These are phyloP conservation scores for Stenocarpella maydis DNA, from an alignment of 2,329 filamentous ascomycete species.

Conservation along the genomic window DNA sequence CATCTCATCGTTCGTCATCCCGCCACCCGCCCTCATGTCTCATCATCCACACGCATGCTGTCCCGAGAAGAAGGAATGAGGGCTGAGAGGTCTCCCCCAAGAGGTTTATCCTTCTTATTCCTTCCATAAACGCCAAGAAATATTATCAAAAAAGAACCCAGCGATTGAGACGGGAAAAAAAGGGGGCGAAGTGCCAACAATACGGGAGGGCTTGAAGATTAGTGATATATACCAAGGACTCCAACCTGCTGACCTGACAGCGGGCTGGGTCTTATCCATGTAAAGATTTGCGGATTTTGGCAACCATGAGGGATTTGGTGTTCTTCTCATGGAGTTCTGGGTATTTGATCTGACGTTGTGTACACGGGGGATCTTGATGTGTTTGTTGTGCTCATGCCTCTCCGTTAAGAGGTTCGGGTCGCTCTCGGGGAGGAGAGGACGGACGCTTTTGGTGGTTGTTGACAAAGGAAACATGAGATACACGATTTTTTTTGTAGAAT, in stretches of 20 bases:
- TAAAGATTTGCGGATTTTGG: constrained; percentile 17
- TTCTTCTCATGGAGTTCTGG: not conserved
- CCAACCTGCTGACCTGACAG: constrained; percentile 17
- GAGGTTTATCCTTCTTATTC: constrained; percentile 5
- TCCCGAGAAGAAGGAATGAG: not conserved
- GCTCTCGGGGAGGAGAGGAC: constrained; percentile 34
- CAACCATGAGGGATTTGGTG: not conserved
- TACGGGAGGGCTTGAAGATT: constrained; percentile 13
- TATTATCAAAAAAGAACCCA: constrained; percentile 8
- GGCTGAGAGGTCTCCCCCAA: not conserved
- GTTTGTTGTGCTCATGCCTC: constrained; percentile 30
- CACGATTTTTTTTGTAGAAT: constrained; percentile 7
- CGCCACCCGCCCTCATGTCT: constrained; percentile 7
- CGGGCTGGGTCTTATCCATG: constrained; percentile 15
- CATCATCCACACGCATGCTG: not conserved
- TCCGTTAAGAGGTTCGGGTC: constrained; percentile 34
- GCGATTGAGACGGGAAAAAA: not conserved
- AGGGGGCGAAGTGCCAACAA: not conserved
- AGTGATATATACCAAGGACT: constrained; percentile 30
- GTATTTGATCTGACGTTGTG: constrained; percentile 4
- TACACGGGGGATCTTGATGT: not conserved
- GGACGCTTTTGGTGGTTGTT: constrained; percentile 33
- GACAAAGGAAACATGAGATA: constrained; percentile 32
- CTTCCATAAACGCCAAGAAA: constrained; percentile 27
- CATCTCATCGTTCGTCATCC: constrained; percentile 23